Percentiles rank a stretch among this genome's conserved stretches.
Evolutionary conservation across 192 early-diverging fungal genomes (phyloP).

Genomic region (Entomortierella parvispora): DNA sequence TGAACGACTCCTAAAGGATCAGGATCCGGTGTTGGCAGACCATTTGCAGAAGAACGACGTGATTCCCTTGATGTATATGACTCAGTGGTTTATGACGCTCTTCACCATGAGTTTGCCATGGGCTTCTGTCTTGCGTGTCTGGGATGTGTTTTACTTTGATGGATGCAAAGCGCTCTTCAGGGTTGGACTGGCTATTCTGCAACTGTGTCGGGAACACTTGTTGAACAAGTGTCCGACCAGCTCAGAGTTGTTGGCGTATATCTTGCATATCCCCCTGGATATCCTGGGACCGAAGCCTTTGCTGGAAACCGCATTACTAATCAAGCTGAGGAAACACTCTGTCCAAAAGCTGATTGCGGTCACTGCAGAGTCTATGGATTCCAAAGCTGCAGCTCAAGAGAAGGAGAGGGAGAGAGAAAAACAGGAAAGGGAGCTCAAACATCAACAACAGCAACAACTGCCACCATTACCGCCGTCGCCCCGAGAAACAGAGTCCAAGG

Average conservation of each 20-base stretch:
- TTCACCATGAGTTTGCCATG: slow-evolving; percentile 91
- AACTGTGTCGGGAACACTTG: slow-evolving; percentile 67
- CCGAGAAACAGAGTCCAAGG: no score
- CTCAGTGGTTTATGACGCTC: slow-evolving; percentile 94
- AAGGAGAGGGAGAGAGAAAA: background rate
- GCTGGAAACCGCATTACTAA: slow-evolving; percentile 73
- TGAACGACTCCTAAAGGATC: slow-evolving; percentile 76
- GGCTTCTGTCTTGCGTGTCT: slow-evolving; percentile 86
- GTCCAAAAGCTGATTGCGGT: slow-evolving; percentile 44
- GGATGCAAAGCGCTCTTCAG: slow-evolving; percentile 88
- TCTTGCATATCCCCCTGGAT: slow-evolving; percentile 84
- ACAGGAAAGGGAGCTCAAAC: background rate
- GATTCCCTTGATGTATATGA: slow-evolving; percentile 88
- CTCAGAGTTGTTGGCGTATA: slow-evolving; percentile 77
- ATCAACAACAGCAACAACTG: background rate
- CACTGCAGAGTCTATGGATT: slow-evolving; percentile 40
- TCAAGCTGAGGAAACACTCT: slow-evolving; percentile 66
- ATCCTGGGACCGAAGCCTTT: slow-evolving; percentile 68
- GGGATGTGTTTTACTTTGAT: slow-evolving; percentile 93
- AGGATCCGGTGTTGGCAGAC: slow-evolving; percentile 70
- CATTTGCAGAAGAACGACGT: slow-evolving; percentile 83
- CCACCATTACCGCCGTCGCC: background rate
- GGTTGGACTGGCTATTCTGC: slow-evolving; percentile 81
- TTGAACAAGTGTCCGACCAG: slow-evolving; percentile 80
- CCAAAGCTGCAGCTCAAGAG: slow-evolving; percentile 9